Evolutionary conservation across 371 early-diverging fungal genomes (phyloP).

Genomic region (Amoeboaphelidium occidentale): DNA sequence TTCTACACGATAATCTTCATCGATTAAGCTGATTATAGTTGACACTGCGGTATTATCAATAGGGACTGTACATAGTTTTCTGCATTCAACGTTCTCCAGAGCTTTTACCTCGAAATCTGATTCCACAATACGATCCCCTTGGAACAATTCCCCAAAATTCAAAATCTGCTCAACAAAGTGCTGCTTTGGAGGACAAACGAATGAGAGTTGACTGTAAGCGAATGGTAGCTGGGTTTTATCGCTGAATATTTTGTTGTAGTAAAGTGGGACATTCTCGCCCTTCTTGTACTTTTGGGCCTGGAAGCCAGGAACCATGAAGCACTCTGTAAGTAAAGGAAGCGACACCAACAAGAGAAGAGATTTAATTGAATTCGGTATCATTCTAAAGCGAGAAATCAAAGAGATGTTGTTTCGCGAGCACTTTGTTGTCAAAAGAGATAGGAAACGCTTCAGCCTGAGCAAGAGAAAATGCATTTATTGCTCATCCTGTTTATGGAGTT

Average conservation of each 20-base stretch:
- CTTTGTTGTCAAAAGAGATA: too few species aligned
- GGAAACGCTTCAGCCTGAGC: too few species aligned
- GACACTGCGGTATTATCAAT: not conserved
- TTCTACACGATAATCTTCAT: slow-evolving; percentile 26
- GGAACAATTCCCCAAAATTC: not conserved
- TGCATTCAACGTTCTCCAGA: not conserved
- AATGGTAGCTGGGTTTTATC: not conserved
- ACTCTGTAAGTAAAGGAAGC: too few species aligned
- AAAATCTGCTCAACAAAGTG: not conserved
- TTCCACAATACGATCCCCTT: not conserved
- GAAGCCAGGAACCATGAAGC: too few species aligned
- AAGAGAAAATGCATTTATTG: too few species aligned
- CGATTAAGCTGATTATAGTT: slow-evolving; percentile 3
- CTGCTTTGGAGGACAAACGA: not conserved
- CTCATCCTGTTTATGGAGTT: too few species aligned
- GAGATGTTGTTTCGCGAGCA: too few species aligned
- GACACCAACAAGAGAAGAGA: too few species aligned
- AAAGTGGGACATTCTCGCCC: not conserved
- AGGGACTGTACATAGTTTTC: not conserved
- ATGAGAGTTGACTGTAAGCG: not conserved
- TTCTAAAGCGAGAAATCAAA: too few species aligned
- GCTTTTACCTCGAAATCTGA: not conserved
- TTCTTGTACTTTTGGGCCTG: not conserved
- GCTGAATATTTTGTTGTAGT: not conserved
- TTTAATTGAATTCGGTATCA: too few species aligned